Evolutionary conservation across 768 basidiomycete genomes (phyloP).

Genomic region (Pholiota molesta): DNA sequence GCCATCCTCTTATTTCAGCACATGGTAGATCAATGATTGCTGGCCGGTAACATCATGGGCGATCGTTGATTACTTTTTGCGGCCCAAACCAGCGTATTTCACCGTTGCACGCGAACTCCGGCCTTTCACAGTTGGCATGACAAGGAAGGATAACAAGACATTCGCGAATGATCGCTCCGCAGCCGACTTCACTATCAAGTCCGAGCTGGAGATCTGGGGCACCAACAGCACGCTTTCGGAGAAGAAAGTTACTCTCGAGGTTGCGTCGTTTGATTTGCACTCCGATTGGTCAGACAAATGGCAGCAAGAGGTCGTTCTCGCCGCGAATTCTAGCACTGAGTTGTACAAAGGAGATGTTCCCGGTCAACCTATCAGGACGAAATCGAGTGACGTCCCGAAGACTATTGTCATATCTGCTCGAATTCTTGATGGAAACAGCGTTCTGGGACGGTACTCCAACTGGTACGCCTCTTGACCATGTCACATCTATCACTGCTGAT

Average conservation of each 20-base stretch:
- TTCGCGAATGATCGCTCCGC: conserved; percentile 64
- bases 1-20: not conserved
- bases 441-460: conserved; percentile 76
- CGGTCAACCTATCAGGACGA: conserved; percentile 73
- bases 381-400: conserved; percentile 63
- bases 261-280: conserved; percentile 64
- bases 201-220: conserved; percentile 81
- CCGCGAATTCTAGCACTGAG: conserved; percentile 81
- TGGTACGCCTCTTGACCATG: conserved; percentile 44
- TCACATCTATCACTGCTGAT: not conserved
- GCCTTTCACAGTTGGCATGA: conserved; percentile 82
- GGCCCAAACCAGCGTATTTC: conserved; percentile 93
- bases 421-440: conserved; percentile 56
- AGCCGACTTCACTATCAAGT: conserved; percentile 68
- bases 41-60: conserved; percentile 97
- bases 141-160: conserved; percentile 70
- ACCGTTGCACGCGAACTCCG: conserved; percentile 84
- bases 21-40: conserved; percentile 77
- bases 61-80: conserved; percentile 90
- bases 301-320: conserved; percentile 54
- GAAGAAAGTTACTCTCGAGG: conserved; percentile 64
- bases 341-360: conserved; percentile 73
- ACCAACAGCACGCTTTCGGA: conserved; percentile 73
- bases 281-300: conserved; percentile 62
- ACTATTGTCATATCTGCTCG: conserved; percentile 74